Conservation (phyloP, 768 basidiomycete species). For the Mycena crocata region DNA sequence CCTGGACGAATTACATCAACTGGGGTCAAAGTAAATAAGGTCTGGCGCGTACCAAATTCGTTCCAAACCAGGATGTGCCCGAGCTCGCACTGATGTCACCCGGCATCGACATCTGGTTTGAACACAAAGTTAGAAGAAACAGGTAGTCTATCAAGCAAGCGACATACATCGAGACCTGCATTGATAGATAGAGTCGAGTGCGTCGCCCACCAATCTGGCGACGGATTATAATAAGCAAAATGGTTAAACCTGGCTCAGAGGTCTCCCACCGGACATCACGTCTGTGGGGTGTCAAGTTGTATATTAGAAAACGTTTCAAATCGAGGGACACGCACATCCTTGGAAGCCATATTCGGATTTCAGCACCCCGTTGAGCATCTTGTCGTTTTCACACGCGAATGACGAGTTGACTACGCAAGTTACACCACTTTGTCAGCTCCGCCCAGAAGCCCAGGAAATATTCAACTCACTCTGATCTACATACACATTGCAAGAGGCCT, state of each 20-base stretch:
- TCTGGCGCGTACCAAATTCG: slow-evolving; percentile 52
- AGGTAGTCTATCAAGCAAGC: neutral
- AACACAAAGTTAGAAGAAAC: neutral
- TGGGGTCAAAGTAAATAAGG: slow-evolving; percentile 31
- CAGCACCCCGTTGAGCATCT: slow-evolving; percentile 67
- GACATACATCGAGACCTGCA: slow-evolving; percentile 68
- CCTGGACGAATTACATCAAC: neutral
- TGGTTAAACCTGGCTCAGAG: neutral
- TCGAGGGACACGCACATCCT: slow-evolving; percentile 59
- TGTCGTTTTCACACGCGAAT: slow-evolving; percentile 74
- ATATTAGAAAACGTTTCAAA: too few relatives aligned
- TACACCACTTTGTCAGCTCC: neutral
- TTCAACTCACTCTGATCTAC: slow-evolving; percentile 38
- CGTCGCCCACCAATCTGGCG: slow-evolving; percentile 74
- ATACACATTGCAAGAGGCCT: too few relatives aligned
- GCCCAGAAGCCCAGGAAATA: neutral
- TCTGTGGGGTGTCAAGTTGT: slow-evolving; percentile 50
- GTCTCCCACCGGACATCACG: slow-evolving; percentile 56
- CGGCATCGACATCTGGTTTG: slow-evolving; percentile 77
- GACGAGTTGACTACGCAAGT: slow-evolving; percentile 61
- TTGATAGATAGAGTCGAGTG: slow-evolving; percentile 68
- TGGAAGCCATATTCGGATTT: slow-evolving; percentile 78
- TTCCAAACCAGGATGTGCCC: slow-evolving; percentile 69
- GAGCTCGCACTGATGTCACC: slow-evolving; percentile 63
- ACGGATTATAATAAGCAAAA: neutral